Evolutionary conservation across 768 basidiomycete genomes (phyloP).

Genomic region (Tylopilus sp.): DNA sequence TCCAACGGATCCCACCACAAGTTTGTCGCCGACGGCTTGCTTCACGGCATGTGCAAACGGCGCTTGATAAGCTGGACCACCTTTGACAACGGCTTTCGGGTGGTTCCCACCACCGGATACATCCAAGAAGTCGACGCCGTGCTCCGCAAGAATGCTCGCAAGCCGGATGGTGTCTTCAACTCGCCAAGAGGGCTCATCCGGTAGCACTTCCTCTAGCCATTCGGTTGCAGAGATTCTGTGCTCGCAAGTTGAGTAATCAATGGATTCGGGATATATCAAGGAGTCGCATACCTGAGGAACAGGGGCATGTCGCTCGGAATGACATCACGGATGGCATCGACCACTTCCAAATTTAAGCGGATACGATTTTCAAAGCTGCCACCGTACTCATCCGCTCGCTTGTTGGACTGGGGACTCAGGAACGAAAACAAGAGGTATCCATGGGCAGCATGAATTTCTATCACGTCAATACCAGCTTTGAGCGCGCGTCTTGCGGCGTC

Average conservation of each 20-base stretch:
- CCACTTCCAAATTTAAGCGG: constrained; percentile 58
- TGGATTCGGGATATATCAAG: background rate
- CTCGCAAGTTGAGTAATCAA: background rate
- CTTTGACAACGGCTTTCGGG: constrained; percentile 31
- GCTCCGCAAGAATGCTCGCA: constrained; percentile 52
- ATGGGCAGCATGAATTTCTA: constrained; percentile 63
- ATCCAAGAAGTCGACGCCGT: constrained; percentile 76
- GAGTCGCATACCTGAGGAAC: constrained; percentile 55
- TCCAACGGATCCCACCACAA: constrained; percentile 31
- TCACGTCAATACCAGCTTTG: constrained; percentile 55
- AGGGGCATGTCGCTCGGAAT: constrained; percentile 65
- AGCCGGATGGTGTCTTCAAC: constrained; percentile 64
- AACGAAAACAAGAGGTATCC: constrained; percentile 59
- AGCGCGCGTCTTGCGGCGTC: constrained; percentile 51
- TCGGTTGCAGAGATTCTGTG: constrained; percentile 64
- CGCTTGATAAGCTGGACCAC: constrained; percentile 46
- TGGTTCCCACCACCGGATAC: constrained; percentile 64
- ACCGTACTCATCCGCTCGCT: constrained; percentile 65
- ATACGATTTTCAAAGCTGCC: constrained; percentile 69
- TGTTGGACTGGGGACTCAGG: constrained; percentile 56
- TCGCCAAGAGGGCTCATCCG: constrained; percentile 64
- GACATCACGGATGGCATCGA: constrained; percentile 56
- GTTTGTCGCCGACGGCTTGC: constrained; percentile 39
- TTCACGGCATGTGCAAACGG: constrained; percentile 55
- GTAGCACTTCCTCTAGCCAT: constrained; percentile 59